Evolutionary conservation across 225 moss, liverwort and hornwort genomes (phyloP).

Genomic region (Marchantia polymorpha): DNA sequence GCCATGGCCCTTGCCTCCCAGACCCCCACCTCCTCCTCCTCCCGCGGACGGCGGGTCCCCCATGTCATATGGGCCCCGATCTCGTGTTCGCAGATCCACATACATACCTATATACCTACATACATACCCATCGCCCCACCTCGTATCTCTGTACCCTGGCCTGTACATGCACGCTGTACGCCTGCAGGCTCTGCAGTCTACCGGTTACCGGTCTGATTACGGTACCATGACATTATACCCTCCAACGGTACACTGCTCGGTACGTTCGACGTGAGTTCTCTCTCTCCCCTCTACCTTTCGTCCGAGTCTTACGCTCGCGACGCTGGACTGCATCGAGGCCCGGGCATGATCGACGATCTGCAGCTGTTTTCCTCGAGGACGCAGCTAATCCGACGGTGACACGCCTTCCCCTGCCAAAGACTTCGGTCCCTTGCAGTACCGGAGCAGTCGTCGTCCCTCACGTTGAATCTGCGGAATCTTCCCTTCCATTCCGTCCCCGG

Average conservation of each 20-base stretch:
- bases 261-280: background rate
- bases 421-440: background rate
- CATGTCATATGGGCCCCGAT: constrained; percentile 12
- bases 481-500: background rate
- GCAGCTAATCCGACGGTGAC: too few relatives aligned
- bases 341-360: background rate
- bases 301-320: background rate
- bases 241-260: background rate
- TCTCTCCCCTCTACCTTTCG: background rate
- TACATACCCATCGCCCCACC: too few relatives aligned
- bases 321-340: background rate
- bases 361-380: background rate
- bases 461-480: background rate
- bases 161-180: background rate
- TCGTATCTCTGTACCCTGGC: background rate
- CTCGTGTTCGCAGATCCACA: background rate
- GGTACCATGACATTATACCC: background rate
- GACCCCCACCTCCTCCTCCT: background rate
- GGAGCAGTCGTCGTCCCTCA: background rate
- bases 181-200: background rate
- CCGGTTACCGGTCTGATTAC: constrained; percentile 4
- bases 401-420: too few relatives aligned
- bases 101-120: background rate
- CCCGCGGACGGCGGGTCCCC: constrained; percentile 1
- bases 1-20: background rate